These are phyloP conservation scores for Tricharina praecox DNA, from an alignment of 495 filamentous ascomycete genomes.

Conservation along the genomic window DNA sequence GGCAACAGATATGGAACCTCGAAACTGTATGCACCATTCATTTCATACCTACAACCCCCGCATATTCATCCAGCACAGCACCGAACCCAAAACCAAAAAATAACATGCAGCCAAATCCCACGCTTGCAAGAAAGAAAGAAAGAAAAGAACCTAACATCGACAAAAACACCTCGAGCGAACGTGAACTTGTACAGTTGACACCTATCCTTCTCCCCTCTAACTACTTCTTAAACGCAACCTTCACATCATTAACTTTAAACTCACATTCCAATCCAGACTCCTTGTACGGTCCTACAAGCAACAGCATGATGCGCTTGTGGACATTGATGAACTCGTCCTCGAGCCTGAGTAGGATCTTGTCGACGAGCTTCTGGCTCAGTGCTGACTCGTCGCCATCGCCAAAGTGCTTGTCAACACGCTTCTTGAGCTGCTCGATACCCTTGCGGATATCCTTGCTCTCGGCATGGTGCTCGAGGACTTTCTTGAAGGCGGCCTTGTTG, in stretches of 20 bases:
- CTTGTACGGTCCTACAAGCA: conserved; percentile 45
- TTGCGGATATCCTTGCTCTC: conserved; percentile 68
- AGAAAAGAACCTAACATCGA: no score
- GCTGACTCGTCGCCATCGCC: conserved; percentile 44
- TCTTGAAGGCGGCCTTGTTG: conserved; percentile 65
- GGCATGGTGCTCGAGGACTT: conserved; percentile 57
- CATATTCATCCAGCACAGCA: no score
- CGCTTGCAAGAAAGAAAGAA: no score
- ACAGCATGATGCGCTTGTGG: conserved; percentile 48
- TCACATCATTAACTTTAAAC: conserved; percentile 42
- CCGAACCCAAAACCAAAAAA: no score
- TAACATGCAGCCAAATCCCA: no score
- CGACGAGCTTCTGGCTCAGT: conserved; percentile 52
- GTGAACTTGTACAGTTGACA: no score
- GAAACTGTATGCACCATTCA: no score
- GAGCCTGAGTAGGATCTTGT: conserved; percentile 62
- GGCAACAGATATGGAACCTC: no score
- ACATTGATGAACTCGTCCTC: conserved; percentile 61
- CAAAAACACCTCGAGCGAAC: no score
- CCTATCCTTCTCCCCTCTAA: no score
- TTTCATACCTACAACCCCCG: no score
- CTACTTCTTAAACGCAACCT: conserved; percentile 35
- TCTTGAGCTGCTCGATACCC: conserved; percentile 69
- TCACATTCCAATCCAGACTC: conserved; percentile 42
- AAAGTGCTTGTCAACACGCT: conserved; percentile 92